Evolutionary conservation across 2,329 filamentous ascomycete genomes (phyloP), one percentile per base, ranked within the genome.

Genomic region (Hymenoscyphus infarciens): DNA sequence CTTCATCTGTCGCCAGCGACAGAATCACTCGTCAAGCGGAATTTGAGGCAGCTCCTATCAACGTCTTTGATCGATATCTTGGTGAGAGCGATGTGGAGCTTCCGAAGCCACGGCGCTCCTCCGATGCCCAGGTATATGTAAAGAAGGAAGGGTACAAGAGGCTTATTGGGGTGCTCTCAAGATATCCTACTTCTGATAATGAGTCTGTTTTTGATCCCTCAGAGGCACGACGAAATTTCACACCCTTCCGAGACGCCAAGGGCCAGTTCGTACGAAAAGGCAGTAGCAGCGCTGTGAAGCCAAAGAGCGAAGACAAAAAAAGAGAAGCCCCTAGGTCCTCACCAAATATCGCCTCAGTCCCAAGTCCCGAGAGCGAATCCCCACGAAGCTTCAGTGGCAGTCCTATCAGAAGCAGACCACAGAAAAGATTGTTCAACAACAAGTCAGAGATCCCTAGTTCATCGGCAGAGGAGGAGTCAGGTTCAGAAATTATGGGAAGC

Each of bases 151-250:
- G 45, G 22, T 52, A 52, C 5, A 52, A 52, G 22, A 52, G 2
- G 8, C 45, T 52, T 52, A 2, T 52, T 11, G 45, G 45, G 7
- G 19, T 25, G 45, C 45, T 3, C 19, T 52, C 45, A 52, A 52
- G 45, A 22, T 25, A 22, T 52, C 53, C 53, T 39, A 38, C 33
- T 39, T 57, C 56, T 11, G 56, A 57, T 42, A 33, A 57, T 57
- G 56, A 38, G 22, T 57, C 56, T 39, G 56, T 57, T 25, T 57
- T 35, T 35, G 16, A 39, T 19, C 29, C 35, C 11, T 38, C 56
- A 25, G 27, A 16, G n/a, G n/a, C 53, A 25, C 27, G 25, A 29
- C 27, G 53, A 22, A 52, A 52, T 52, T 10, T 19, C 4, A 22
- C 22, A 22, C 45, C 45, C 2, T 15, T 49, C 10, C 45, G 45